Conservation (phyloP, 2,329 filamentous ascomycete genomes). For the Cladobotryum protrusum region DNA sequence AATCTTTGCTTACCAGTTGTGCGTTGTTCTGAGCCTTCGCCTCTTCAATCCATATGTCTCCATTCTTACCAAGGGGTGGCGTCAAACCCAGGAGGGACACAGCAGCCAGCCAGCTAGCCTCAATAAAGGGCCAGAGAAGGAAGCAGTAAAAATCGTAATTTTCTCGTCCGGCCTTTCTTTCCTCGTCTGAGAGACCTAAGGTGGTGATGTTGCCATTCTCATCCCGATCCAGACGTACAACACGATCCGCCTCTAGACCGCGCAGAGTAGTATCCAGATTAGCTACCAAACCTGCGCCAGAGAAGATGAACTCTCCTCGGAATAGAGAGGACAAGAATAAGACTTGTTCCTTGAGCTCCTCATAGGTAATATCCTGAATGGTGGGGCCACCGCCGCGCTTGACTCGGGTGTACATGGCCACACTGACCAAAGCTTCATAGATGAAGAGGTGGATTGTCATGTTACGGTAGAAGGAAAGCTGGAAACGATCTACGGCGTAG, state of each 20-base stretch:
- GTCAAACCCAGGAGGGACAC: constrained; percentile 82
- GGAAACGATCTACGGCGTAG: constrained; percentile 92
- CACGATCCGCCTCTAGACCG: constrained; percentile 69
- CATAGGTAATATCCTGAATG: constrained; percentile 71
- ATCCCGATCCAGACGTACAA: constrained; percentile 62
- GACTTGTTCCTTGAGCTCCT: constrained; percentile 70
- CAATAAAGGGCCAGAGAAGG: constrained; percentile 96
- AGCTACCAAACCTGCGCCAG: constrained; percentile 70
- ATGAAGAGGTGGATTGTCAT: constrained; percentile 99
- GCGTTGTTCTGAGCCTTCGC: constrained; percentile 74
- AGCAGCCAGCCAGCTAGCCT: constrained; percentile 86
- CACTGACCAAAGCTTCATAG: constrained; percentile 82
- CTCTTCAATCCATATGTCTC: constrained; percentile 71
- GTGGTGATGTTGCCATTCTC: constrained; percentile 51
- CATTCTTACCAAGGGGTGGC: constrained; percentile 55
- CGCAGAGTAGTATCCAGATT: constrained; percentile 77
- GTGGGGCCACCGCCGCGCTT: constrained; percentile 84
- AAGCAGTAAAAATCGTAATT: constrained; percentile 99
- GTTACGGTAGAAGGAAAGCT: constrained; percentile 96
- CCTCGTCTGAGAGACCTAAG: constrained; percentile 68
- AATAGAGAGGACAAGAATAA: constrained; percentile 89
- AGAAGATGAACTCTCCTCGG: constrained; percentile 94
- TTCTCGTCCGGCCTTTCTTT: constrained; percentile 74
- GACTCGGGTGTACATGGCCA: constrained; percentile 81
- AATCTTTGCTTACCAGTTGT: constrained; percentile 56